Conservation (phyloP, 805 yeast genomes). For the Suhomyces pyralidae region DNA sequence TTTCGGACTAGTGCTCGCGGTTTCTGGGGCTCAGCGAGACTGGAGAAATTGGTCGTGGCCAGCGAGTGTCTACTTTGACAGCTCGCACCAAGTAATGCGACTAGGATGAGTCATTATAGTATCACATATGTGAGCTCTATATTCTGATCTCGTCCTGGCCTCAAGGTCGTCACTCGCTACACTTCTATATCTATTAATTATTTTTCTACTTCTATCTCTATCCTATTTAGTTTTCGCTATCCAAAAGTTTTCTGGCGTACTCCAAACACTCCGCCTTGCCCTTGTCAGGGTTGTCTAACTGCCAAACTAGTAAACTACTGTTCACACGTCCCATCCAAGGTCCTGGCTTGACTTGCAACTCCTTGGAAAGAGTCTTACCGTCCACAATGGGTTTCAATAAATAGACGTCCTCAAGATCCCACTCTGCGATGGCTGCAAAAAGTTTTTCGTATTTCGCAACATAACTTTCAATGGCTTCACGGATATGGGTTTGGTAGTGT, state of each 20-base stretch:
- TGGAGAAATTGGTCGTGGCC: background rate
- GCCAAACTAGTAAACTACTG: conserved; percentile 64
- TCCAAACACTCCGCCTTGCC: conserved; percentile 54
- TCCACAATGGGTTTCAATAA: conserved; percentile 63
- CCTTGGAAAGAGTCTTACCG: conserved; percentile 63
- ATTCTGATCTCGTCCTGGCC: too few species aligned
- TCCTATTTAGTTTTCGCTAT: background rate
- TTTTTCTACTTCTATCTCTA: background rate
- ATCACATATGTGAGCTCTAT: too few species aligned
- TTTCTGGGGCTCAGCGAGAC: background rate
- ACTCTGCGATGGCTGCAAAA: conserved; percentile 25
- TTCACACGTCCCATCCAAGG: conserved; percentile 73
- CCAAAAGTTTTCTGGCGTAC: conserved; percentile 26
- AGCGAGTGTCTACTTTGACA: background rate
- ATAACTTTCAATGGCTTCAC: conserved; percentile 2
- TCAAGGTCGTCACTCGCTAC: background rate
- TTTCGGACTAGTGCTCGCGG: background rate
- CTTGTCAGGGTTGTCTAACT: conserved; percentile 66
- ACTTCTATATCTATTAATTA: background rate
- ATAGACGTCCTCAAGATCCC: conserved; percentile 43
- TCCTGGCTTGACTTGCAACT: conserved; percentile 66
- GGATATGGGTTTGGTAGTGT: background rate
- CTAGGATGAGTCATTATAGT: background rate
- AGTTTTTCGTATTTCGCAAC: conserved; percentile 31
- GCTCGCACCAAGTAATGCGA: background rate